Evolutionary conservation across 1,284 basidiomycete genomes (phyloP), one percentile per base, ranked within the genome.

Genomic region (Boletellus deceptivus): DNA sequence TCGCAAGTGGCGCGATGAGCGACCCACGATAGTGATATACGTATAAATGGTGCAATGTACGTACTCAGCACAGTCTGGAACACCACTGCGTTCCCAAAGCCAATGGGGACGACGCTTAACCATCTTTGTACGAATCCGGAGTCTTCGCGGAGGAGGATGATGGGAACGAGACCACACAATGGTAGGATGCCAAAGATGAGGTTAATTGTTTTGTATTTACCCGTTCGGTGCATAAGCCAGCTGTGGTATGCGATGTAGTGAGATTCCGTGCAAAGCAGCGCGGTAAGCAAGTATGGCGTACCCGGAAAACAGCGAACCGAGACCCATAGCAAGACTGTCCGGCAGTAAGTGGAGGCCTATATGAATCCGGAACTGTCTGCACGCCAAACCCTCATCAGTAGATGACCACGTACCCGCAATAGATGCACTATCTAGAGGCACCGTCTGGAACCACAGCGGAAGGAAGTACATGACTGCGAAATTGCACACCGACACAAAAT

Each of bases 391-490:
- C 24, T 4, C 24, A 10, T 11, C 9, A 10, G 17, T 7, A 27
- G 24, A 17, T 16, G 33, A 6, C 13, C 18, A 24, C 31, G n/a
- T 57, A 80, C 81, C 80, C 14, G 81, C 79, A 13, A 70, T 75
- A 6, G 82, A 82, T 10, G 88, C 83, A 36, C 76, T 85, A 13
- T 84, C 80, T 47, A 88, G 69, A 59, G 82, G 74, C 14, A 93
- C 90, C 1, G 86, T 89, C 65, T 93, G 87, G 69, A 92, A 93
- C 84, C 83, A 91, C 65, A 89, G 83, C 2, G 91, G 91, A 61
- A 83, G 83, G 67, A 88, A 89, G 67, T 89, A 89, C 64, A 82
- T 84, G 55, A 86, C 75, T 1, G 82, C 71, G 59, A 91, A 88
- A 60, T 89, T 90, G 63, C 84, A 87, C 10, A 77, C 77, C 2